Conservation (phyloP, 306 rosid species). For the Malus orientalis region DNA sequence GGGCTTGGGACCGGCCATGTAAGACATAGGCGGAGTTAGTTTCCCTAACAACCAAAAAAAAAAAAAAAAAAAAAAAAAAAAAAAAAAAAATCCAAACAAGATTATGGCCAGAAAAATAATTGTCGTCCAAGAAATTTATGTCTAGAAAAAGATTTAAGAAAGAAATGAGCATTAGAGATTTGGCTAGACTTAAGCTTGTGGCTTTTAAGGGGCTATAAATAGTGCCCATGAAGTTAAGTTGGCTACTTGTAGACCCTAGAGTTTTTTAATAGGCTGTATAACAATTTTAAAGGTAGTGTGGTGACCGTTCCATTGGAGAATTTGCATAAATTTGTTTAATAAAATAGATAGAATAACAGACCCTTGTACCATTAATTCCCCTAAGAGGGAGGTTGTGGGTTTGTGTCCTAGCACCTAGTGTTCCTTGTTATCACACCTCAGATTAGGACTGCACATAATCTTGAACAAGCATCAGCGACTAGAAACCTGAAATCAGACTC, state of each 20-base stretch:
- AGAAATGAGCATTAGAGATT: not conserved
- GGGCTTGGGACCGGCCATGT: too few relatives aligned
- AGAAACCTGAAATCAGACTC: not conserved
- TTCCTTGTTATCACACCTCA: too few relatives aligned
- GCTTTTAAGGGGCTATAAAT: not conserved
- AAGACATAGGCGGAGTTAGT: too few relatives aligned
- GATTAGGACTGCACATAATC: not conserved
- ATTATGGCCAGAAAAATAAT: not conserved
- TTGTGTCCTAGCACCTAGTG: too few relatives aligned
- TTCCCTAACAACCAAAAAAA: not conserved
- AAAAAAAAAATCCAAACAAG: not conserved
- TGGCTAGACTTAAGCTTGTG: not conserved
- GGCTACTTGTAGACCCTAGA: not conserved
- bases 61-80: too few relatives aligned
- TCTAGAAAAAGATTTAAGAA: not conserved
- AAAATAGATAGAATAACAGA: too few relatives aligned
- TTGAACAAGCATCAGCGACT: not conserved
- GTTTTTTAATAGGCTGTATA: too few relatives aligned
- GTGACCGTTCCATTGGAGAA: too few relatives aligned
- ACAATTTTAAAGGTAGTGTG: too few relatives aligned
- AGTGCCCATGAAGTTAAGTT: not conserved
- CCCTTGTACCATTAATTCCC: too few relatives aligned
- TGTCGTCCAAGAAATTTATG: not conserved
- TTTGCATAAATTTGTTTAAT: too few relatives aligned
- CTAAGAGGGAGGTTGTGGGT: too few relatives aligned